Evolutionary conservation across 2,329 filamentous ascomycete species (phyloP).

Genomic region (Claviceps spartinae): DNA sequence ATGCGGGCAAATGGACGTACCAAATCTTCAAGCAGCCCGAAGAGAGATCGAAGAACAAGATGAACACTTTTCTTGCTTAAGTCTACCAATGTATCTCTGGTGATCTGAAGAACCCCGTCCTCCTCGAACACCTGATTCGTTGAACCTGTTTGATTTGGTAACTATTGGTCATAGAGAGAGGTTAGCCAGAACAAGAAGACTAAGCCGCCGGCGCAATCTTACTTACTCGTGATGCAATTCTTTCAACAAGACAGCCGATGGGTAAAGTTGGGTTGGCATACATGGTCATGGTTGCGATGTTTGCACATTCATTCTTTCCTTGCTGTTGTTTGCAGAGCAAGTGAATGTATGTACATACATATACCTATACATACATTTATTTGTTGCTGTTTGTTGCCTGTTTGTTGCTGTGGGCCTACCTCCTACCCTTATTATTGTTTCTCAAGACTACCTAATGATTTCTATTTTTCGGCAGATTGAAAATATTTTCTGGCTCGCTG

Average conservation of each 20-base stretch:
- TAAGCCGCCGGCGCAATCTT: too few relatives aligned
- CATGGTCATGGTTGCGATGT: slow-evolving; percentile 36
- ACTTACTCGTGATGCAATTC: slow-evolving; percentile 46
- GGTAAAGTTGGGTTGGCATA: slow-evolving; percentile 42
- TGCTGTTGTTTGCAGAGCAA: not conserved
- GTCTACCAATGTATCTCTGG: slow-evolving; percentile 46
- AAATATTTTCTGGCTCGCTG: too few relatives aligned
- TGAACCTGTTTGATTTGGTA: slow-evolving; percentile 8
- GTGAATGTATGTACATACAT: too few relatives aligned
- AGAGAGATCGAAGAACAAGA: slow-evolving; percentile 41
- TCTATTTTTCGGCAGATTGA: too few relatives aligned
- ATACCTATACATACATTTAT: too few relatives aligned
- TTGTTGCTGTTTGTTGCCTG: not conserved
- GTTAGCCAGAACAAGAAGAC: not conserved
- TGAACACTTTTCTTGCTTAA: slow-evolving; percentile 41
- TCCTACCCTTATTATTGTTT: too few relatives aligned
- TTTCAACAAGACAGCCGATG: slow-evolving; percentile 48
- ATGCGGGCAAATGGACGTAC: slow-evolving; percentile 38
- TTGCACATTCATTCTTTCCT: not conserved
- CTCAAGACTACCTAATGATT: too few relatives aligned
- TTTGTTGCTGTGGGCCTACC: not conserved
- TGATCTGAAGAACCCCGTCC: slow-evolving; percentile 48
- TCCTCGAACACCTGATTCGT: slow-evolving; percentile 19
- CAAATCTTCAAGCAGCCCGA: slow-evolving; percentile 45
- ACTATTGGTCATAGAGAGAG: not conserved